These are phyloP conservation scores for Barnettozyma vustinii DNA, from an alignment of 805 yeast species.

Conservation along the genomic window DNA sequence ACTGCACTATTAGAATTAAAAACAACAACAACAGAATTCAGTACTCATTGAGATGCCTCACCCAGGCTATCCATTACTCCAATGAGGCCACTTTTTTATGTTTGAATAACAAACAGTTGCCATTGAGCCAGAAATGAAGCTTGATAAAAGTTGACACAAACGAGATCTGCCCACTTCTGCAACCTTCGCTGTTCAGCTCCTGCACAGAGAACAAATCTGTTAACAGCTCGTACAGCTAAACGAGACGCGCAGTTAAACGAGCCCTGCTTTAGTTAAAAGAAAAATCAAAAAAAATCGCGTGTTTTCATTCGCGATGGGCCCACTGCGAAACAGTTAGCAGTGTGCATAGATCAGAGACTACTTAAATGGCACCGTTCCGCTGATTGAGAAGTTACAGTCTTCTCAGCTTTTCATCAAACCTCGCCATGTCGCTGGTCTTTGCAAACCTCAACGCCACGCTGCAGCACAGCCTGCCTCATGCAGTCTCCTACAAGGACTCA, in stretches of 20 bases:
- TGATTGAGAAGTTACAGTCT: not conserved
- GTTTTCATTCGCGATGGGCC: not conserved
- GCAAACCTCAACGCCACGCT: constrained; percentile 11
- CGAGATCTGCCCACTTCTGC: not conserved
- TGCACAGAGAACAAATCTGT: not conserved
- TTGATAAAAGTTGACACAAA: too few species aligned
- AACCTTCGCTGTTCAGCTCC: not conserved
- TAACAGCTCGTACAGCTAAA: not conserved
- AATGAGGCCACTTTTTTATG: too few species aligned
- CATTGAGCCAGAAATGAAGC: too few species aligned
- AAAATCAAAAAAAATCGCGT: not conserved
- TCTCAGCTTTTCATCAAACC: not conserved
- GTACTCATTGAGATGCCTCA: too few species aligned
- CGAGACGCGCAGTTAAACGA: not conserved
- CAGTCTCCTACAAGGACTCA: constrained; percentile 12
- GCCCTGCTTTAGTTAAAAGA: not conserved
- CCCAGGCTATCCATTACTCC: too few species aligned
- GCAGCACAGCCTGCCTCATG: constrained; percentile 13
- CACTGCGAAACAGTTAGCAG: not conserved
- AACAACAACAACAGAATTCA: too few species aligned
- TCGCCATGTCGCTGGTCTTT: constrained; percentile 18
- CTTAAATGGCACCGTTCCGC: not conserved
- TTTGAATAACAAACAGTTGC: not conserved
- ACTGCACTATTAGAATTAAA: too few species aligned
- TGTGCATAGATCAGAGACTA: not conserved